Evolutionary conservation across 1,139 yeast species (phyloP).

Genomic region (Sugiyamaella xylanicola): DNA sequence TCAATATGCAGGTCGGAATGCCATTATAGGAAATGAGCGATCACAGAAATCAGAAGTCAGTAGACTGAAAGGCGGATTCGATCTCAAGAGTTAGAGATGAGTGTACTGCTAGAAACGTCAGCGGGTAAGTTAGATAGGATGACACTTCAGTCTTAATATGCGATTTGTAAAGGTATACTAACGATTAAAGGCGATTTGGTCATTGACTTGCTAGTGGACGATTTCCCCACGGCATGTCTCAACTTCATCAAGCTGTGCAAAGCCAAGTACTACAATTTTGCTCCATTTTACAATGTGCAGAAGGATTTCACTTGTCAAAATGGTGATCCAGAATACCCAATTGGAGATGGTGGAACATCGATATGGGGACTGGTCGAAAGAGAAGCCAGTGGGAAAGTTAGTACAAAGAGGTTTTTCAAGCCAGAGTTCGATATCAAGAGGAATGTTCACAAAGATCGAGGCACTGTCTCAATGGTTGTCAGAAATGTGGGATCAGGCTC

Average conservation of each 20-base stretch:
- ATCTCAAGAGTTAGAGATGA: constrained; percentile 47
- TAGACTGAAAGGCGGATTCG: too few species aligned
- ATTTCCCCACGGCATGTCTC: constrained; percentile 46
- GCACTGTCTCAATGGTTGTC: constrained; percentile 47
- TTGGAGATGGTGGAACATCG: constrained; percentile 41
- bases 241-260: constrained; percentile 61
- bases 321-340: constrained; percentile 55
- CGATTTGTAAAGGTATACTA: too few species aligned
- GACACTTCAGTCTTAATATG: too few species aligned
- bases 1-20: too few species aligned
- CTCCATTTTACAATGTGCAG: constrained; percentile 51
- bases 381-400: constrained; percentile 28
- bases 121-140: constrained; percentile 43
- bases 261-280: constrained; percentile 54
- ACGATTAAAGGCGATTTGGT: constrained; percentile 49
- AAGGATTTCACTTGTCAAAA: constrained; percentile 46
- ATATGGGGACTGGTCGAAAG: constrained; percentile 42
- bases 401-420: constrained; percentile 13
- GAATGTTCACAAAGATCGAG: constrained; percentile 39
- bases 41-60: too few species aligned
- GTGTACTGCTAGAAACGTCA: constrained; percentile 61
- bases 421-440: constrained; percentile 29
- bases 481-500: constrained; percentile 16
- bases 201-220: constrained; percentile 50
- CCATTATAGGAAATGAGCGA: too few species aligned